Percentiles rank a stretch among this genome's conserved stretches.
Evolutionary conservation across 225 moss, liverwort and hornwort genomes (phyloP).

Genomic region (Antitrichia curtipendula): DNA sequence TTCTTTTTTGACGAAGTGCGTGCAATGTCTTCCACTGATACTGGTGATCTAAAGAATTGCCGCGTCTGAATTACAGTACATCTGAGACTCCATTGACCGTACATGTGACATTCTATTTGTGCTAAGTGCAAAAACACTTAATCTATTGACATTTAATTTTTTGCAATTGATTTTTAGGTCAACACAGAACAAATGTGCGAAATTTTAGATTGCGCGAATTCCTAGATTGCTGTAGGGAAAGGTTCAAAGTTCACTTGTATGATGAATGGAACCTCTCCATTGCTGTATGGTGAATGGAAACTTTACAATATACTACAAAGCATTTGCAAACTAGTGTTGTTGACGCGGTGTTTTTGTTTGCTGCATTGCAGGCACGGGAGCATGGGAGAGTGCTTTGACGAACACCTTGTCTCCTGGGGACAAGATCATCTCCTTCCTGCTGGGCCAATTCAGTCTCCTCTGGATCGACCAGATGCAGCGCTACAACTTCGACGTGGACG

Average conservation of each 20-base stretch:
- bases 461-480: constrained; percentile 96
- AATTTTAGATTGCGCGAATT: background rate
- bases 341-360: background rate
- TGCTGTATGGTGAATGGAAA: background rate
- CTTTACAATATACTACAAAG: background rate
- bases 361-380: constrained; percentile 56
- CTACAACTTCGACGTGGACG: constrained; percentile 80
- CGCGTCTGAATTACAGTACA: background rate
- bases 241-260: background rate
- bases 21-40: background rate
- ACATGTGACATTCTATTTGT: background rate
- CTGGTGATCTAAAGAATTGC: background rate
- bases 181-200: too few species aligned
- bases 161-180: background rate
- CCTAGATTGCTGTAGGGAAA: background rate
- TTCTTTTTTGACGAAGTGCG: background rate
- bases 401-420: constrained; percentile 90
- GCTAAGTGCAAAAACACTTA: background rate
- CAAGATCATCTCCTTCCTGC: constrained; percentile 65
- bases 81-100: background rate
- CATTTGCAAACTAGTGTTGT: background rate
- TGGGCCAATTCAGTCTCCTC: constrained; percentile 84
- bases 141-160: background rate
- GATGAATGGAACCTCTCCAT: background rate
- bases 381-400: constrained; percentile 92